These are phyloP conservation scores for Leonotis leonurus DNA, from an alignment of 257 asterid genomes.

Conservation along the genomic window DNA sequence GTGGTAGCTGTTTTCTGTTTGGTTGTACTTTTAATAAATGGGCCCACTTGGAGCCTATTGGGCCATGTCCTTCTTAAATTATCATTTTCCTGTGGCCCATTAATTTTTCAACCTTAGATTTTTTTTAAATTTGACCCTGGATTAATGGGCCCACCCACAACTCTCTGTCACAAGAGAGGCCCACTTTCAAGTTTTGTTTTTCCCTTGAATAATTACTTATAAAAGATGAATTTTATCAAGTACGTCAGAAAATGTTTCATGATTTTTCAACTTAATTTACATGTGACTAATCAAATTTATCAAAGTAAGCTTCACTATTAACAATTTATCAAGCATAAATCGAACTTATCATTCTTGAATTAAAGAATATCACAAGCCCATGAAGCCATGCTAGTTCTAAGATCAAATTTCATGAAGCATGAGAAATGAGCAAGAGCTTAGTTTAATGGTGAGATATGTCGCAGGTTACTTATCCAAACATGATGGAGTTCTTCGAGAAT, in stretches of 20 bases:
- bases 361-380: background rate
- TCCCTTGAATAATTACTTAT: no score
- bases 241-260: no score
- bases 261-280: no score
- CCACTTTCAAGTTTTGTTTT: no score
- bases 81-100: background rate
- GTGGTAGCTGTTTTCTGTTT: background rate
- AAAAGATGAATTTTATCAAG: no score
- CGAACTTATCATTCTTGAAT: no score
- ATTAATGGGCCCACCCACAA: background rate
- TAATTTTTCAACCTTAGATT: background rate
- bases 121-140: background rate
- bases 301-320: no score
- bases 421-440: background rate
- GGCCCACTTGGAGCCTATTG: background rate
- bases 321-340: no score
- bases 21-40: background rate
- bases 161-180: background rate
- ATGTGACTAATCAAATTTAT: no score
- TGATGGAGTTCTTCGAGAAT: slow-evolving; percentile 87
- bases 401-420: background rate
- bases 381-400: background rate
- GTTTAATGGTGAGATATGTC: background rate
- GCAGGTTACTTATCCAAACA: slow-evolving; percentile 97
- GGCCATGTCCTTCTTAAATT: background rate